A percentile compares a stretch with the other conserved stretches of the same genome.
phyloP scores from a whole-genome alignment of 805 yeast genomes.

The Nakazawaea ernobii region DNA sequence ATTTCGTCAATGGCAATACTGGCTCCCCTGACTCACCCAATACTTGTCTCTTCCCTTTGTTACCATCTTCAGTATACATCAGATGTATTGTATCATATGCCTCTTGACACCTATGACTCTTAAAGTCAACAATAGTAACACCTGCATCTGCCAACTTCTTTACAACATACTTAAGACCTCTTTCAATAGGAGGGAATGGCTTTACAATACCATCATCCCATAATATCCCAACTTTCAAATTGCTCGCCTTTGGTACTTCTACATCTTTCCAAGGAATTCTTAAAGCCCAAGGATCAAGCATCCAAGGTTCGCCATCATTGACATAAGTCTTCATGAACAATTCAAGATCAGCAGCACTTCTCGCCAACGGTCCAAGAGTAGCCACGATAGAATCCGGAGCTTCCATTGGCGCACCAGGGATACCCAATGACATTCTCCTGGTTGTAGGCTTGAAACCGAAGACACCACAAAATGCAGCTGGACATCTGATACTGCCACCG shows the following conservation, averaged over 20 bases:
- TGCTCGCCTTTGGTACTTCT: conserved; percentile 25
- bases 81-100: conserved; percentile 48
- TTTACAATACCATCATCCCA: conserved; percentile 42
- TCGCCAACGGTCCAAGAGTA: conserved; percentile 42
- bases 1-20: conserved; percentile 45
- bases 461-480: conserved; percentile 47
- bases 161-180: conserved; percentile 41
- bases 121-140: conserved; percentile 45
- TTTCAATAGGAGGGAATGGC: conserved; percentile 43
- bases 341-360: conserved; percentile 41
- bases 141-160: conserved; percentile 50
- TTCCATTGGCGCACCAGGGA: conserved; percentile 29
- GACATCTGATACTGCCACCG: conserved; percentile 51
- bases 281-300: conserved; percentile 37
- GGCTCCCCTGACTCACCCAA: conserved; percentile 65
- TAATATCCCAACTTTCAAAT: conserved; percentile 40
- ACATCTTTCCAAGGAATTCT: conserved; percentile 47
- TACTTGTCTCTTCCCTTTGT: conserved; percentile 38
- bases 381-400: conserved; percentile 40
- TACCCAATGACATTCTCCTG: conserved; percentile 39
- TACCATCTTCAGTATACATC: conserved; percentile 60
- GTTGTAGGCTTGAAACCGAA: conserved; percentile 45
- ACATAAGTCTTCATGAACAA: conserved; percentile 41
- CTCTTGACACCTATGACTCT: conserved; percentile 45
- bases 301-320: conserved; percentile 47